Evolutionary conservation across 2,329 filamentous ascomycete genomes (phyloP).

Genomic region (Calonectria honghensis): DNA sequence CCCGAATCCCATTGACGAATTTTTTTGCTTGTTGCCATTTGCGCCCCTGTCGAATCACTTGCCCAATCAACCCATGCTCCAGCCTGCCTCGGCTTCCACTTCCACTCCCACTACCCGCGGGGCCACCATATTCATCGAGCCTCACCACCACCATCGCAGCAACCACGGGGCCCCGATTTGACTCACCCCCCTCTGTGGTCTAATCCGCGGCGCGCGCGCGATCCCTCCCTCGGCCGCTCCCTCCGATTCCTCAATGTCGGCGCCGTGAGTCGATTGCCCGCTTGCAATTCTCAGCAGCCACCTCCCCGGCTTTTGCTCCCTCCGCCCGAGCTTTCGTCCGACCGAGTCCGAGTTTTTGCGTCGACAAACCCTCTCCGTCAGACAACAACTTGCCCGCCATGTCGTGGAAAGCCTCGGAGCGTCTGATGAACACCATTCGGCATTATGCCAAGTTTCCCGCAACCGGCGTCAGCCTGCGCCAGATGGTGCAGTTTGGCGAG

Average conservation of each 20-base stretch:
- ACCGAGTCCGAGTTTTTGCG: conserved; percentile 44
- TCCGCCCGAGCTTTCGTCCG: conserved; percentile 53
- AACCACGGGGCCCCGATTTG: conserved; percentile 49
- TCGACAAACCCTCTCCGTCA: conserved; percentile 27
- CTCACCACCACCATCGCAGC: conserved; percentile 27
- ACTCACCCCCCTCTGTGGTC: conserved; percentile 43
- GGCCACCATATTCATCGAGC: conserved; percentile 48
- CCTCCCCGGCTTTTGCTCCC: conserved; percentile 50
- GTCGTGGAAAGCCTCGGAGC: conserved; percentile 94
- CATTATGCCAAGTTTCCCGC: conserved; percentile 98
- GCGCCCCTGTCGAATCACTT: conserved; percentile 38
- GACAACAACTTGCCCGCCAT: conserved; percentile 69
- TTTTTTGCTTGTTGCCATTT: conserved; percentile 12
- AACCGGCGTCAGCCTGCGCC: conserved; percentile 94
- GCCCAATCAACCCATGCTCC: conserved; percentile 39
- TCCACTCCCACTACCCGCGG: conserved; percentile 50
- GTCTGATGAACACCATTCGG: conserved; percentile 96
- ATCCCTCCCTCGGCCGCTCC: conserved; percentile 16
- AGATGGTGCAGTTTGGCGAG: conserved; percentile 99
- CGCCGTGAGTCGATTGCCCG: conserved; percentile 52
- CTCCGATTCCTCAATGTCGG: conserved; percentile 53
- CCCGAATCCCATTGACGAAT: conserved; percentile 24
- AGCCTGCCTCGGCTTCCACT: conserved; percentile 54
- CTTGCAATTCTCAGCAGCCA: conserved; percentile 48
- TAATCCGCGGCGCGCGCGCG: conserved; percentile 33